Evolutionary conservation across 2,329 filamentous ascomycete species (phyloP).

Genomic region (Trichoderma pleuroti): DNA sequence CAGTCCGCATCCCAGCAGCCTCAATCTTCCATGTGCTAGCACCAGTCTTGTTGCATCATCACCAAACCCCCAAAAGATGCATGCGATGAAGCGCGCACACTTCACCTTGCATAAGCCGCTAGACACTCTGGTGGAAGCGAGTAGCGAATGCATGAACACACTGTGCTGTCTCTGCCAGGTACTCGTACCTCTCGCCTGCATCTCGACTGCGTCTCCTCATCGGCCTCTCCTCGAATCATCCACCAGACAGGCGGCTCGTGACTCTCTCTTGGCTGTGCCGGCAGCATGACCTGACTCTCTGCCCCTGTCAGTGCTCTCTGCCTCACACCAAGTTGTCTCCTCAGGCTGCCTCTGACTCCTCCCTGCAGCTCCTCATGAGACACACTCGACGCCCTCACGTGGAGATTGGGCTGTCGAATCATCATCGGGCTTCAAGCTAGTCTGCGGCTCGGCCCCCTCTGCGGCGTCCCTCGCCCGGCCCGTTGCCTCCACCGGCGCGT

Average conservation of each 20-base stretch:
- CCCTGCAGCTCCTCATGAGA: constrained; percentile 18
- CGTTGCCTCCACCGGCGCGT: constrained; percentile 14
- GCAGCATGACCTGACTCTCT: constrained; percentile 12
- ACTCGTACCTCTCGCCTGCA: neutral
- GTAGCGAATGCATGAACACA: constrained; percentile 9
- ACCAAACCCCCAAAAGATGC: neutral
- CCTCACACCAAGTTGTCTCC: neutral
- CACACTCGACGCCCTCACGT: constrained; percentile 6
- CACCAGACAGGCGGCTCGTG: constrained; percentile 7
- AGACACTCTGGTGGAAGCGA: neutral
- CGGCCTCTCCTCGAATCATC: constrained; percentile 4
- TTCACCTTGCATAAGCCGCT: constrained; percentile 1
- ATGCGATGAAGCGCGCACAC: constrained; percentile 5
- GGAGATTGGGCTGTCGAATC: constrained; percentile 1
- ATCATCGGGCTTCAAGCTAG: neutral
- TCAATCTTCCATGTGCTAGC: neutral
- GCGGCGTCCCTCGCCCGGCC: constrained; percentile 8
- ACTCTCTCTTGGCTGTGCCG: constrained; percentile 3
- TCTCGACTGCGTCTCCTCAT: neutral
- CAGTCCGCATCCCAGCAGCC: neutral
- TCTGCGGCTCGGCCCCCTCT: constrained; percentile 17
- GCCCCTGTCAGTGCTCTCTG: neutral
- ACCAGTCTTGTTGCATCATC: neutral
- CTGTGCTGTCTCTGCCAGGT: neutral
- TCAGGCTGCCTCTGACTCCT: neutral